phyloP scores from a whole-genome alignment of 805 yeast genomes.

The Yamadazyma philogaea region DNA sequence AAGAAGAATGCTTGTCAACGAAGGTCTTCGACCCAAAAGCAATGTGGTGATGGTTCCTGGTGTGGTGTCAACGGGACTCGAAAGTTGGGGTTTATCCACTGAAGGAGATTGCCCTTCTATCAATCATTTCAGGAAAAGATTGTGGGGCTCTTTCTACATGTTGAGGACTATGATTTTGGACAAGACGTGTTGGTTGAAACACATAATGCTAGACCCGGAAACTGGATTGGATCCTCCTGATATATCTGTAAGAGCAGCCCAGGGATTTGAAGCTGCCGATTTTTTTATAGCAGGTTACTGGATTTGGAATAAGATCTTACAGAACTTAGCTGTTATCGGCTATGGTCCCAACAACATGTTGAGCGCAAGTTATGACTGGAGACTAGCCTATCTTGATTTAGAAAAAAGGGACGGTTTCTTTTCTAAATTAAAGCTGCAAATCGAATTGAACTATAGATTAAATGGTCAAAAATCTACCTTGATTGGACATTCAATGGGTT shows the following conservation, averaged over 20 bases:
- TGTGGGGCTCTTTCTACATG: constrained; percentile 99
- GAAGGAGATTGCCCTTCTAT: constrained; percentile 75
- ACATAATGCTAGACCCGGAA: constrained; percentile 80
- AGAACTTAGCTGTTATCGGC: constrained; percentile 89
- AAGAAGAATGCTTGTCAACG: constrained; percentile 48
- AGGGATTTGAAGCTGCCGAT: constrained; percentile 95
- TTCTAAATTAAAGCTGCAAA: constrained; percentile 64
- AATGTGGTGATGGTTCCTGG: constrained; percentile 96
- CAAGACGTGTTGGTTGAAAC: constrained; percentile 91
- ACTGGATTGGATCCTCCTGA: constrained; percentile 93
- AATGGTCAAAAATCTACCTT: constrained; percentile 70
- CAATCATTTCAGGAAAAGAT: constrained; percentile 80
- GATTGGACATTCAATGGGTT: constrained; percentile 95
- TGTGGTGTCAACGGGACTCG: constrained; percentile 91
- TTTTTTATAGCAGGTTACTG: constrained; percentile 96
- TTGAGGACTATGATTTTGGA: constrained; percentile 86
- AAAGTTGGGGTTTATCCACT: constrained; percentile 85
- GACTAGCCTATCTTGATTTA: constrained; percentile 83
- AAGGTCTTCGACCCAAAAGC: constrained; percentile 53
- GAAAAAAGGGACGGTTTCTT: constrained; percentile 88
- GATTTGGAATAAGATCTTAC: constrained; percentile 97
- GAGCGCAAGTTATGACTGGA: constrained; percentile 95
- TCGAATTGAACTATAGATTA: constrained; percentile 55
- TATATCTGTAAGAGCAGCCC: constrained; percentile 80
- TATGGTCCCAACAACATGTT: constrained; percentile 89